These are phyloP conservation scores for Casuarina cunninghamiana DNA, from an alignment of 306 rosid species.

Conservation along the genomic window DNA sequence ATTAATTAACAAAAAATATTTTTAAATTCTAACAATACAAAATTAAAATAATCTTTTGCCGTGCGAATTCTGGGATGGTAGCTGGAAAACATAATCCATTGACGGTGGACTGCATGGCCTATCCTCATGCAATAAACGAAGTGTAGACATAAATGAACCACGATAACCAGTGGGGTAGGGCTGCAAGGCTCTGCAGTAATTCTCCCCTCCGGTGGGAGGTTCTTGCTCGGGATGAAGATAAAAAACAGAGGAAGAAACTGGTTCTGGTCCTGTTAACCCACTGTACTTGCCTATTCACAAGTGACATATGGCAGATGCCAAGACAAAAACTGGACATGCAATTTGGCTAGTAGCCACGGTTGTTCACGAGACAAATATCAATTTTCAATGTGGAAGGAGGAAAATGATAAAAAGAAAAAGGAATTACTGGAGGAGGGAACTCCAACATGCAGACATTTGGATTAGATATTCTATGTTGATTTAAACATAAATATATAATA, in stretches of 20 bases:
- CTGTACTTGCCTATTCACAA: no score
- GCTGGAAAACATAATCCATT: background rate
- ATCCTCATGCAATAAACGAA: background rate
- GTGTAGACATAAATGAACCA: background rate
- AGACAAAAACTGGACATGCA: slow-evolving; percentile 23
- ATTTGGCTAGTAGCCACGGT: slow-evolving; percentile 1
- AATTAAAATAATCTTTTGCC: background rate
- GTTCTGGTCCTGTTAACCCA: no score
- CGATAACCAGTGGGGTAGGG: background rate
- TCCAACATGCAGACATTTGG: no score
- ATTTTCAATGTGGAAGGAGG: background rate
- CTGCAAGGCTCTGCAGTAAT: background rate
- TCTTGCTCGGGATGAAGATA: background rate
- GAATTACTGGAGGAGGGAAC: no score
- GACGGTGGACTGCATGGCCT: background rate
- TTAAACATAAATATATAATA: no score
- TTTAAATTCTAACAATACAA: background rate
- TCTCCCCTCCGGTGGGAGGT: no score
- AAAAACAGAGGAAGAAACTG: background rate
- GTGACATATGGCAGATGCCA: slow-evolving; percentile 30
- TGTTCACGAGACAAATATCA: slow-evolving; percentile 2
- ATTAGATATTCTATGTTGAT: no score
- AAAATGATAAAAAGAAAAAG: no score
- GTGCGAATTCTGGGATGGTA: background rate
- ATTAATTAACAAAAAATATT: no score